Conservation (phyloP, 257 asterid genomes). For the Nicotiana undulata region DNA sequence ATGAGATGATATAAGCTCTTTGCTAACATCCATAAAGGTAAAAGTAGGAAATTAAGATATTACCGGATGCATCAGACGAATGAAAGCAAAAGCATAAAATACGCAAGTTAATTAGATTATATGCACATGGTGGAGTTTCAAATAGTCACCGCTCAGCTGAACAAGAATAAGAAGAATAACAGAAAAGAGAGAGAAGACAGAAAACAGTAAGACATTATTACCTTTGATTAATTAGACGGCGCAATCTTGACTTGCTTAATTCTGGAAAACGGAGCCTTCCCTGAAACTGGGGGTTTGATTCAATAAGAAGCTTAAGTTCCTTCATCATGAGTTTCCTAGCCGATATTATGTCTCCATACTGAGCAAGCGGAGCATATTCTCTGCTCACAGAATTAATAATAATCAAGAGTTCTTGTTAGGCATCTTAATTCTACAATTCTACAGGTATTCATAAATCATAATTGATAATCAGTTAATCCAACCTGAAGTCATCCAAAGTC, state of each 20-base stretch:
- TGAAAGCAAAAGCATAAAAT: neutral
- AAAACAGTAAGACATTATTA: constrained; percentile 6
- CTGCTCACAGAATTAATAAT: constrained; percentile 26
- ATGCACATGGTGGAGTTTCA: neutral
- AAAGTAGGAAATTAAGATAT: neutral
- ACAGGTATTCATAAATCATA: neutral
- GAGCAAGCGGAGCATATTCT: constrained; percentile 44
- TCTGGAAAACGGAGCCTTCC: constrained; percentile 42
- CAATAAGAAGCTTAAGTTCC: constrained; percentile 36
- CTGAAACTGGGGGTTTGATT: constrained; percentile 55
- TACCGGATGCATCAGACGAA: neutral
- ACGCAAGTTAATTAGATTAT: neutral
- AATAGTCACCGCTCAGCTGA: neutral
- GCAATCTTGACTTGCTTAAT: constrained; percentile 48
- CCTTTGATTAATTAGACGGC: constrained; percentile 80
- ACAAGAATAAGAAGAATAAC: neutral
- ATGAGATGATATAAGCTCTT: constrained; percentile 9
- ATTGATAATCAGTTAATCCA: neutral
- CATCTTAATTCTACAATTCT: neutral
- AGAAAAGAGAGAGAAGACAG: neutral
- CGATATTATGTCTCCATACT: constrained; percentile 45
- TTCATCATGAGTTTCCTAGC: constrained; percentile 40
- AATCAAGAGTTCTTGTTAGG: neutral
- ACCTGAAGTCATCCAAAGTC: constrained; percentile 64
- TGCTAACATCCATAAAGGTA: neutral